phyloP scores from a whole-genome alignment of 2,329 filamentous ascomycete genomes.

The Juglanconis juglandina region DNA sequence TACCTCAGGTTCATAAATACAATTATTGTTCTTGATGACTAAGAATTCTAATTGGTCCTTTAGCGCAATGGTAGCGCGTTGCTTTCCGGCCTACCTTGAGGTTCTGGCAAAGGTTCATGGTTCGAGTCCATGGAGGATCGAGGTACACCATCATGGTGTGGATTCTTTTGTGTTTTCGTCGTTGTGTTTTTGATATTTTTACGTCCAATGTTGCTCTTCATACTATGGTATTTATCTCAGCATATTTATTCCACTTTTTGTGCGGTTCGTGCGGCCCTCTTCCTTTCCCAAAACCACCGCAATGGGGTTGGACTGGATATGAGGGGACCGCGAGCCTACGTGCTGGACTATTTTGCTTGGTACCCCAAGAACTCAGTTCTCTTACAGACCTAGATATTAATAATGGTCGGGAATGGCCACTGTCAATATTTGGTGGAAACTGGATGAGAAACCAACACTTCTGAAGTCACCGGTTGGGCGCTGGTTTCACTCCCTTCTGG shows the following conservation, averaged over 20 bases:
- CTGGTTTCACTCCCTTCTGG: slow-evolving; percentile 11
- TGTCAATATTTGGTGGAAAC: background rate
- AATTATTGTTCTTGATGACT: background rate
- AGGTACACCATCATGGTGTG: too few relatives aligned
- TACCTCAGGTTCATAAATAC: background rate
- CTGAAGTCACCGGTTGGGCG: slow-evolving; percentile 3
- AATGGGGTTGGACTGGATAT: too few relatives aligned
- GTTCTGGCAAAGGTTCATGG: slow-evolving; percentile 4
- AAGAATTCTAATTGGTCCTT: background rate
- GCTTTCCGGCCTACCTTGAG: background rate
- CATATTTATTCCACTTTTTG: background rate
- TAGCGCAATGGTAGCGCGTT: slow-evolving; percentile 12
- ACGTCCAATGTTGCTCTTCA: background rate
- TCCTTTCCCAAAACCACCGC: too few relatives aligned
- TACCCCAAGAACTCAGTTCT: too few relatives aligned
- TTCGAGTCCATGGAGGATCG: slow-evolving; percentile 10
- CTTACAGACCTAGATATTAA: too few relatives aligned
- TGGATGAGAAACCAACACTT: background rate
- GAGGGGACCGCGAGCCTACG: too few relatives aligned
- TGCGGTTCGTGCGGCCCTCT: background rate
- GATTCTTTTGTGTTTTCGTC: background rate
- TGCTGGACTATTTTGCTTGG: too few relatives aligned
- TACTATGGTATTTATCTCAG: background rate
- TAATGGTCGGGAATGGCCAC: background rate
- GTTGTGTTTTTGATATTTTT: background rate